Evolutionary conservation across 2,329 filamentous ascomycete species (phyloP).

Genomic region (Zymoseptoria ardabiliae): DNA sequence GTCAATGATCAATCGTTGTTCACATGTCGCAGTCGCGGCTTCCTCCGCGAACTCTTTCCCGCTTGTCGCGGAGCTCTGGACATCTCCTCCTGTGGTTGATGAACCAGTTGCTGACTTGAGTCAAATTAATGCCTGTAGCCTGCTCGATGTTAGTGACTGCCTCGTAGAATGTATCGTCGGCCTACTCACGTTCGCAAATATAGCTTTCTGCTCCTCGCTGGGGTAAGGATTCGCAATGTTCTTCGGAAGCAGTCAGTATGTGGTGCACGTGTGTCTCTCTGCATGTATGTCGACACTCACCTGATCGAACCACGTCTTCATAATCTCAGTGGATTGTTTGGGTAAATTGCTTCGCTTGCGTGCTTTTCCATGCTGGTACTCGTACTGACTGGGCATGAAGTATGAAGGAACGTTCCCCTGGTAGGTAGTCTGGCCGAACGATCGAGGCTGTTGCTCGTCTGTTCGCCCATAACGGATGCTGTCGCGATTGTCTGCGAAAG

Average conservation of each 20-base stretch:
- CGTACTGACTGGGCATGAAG: conserved; percentile 31
- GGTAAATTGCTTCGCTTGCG: conserved; percentile 33
- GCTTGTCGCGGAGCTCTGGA: conserved; percentile 32
- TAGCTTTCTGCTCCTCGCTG: conserved; percentile 32
- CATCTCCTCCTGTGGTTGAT: conserved; percentile 33
- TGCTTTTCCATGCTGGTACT: conserved; percentile 31
- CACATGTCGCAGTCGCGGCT: neutral
- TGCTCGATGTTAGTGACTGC: conserved; percentile 1
- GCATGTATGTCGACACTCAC: conserved; percentile 9
- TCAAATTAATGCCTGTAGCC: conserved; percentile 33
- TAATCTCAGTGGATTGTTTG: conserved; percentile 34
- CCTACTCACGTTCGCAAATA: conserved; percentile 28
- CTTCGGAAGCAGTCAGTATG: conserved; percentile 11
- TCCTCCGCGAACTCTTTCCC: conserved; percentile 24
- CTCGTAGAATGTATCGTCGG: no score
- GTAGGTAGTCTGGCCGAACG: conserved; percentile 16
- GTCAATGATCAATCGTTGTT: neutral
- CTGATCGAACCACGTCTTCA: conserved; percentile 35
- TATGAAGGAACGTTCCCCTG: conserved; percentile 17
- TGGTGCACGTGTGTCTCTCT: neutral
- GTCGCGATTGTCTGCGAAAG: conserved; percentile 11
- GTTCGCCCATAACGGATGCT: conserved; percentile 11
- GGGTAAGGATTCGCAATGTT: conserved; percentile 34
- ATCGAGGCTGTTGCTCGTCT: conserved; percentile 12
- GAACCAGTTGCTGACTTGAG: conserved; percentile 36